A percentile compares a stretch with the other conserved stretches of the same genome.
These are phyloP conservation scores for Sarocladium kiliense DNA, from an alignment of 2,329 filamentous ascomycete species.

Conservation along the genomic window DNA sequence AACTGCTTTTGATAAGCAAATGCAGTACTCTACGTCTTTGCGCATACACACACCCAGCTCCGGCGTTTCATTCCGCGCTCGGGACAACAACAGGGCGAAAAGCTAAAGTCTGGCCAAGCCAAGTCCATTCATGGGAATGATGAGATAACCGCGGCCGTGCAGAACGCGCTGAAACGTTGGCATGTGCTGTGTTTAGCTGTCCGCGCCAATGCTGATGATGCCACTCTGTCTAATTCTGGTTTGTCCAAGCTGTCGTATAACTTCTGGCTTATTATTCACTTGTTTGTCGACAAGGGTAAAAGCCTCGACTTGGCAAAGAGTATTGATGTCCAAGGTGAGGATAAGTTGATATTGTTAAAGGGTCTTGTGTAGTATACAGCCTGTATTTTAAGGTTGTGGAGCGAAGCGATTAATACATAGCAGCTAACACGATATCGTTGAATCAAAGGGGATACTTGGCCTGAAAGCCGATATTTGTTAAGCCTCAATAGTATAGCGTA, in stretches of 20 bases:
- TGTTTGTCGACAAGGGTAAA: slow-evolving; percentile 3
- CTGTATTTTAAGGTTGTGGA: not conserved
- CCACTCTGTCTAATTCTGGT: not conserved
- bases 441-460: too few species aligned
- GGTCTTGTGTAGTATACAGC: not conserved
- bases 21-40: slow-evolving; percentile 4
- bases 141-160: not conserved
- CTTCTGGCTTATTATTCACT: slow-evolving; percentile 1
- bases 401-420: not conserved
- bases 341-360: slow-evolving; percentile 4
- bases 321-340: slow-evolving; percentile 2
- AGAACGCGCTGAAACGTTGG: slow-evolving; percentile 1
- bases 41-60: slow-evolving; percentile 1
- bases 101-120: not conserved
- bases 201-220: not conserved
- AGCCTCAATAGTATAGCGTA: too few species aligned
- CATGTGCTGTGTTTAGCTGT: slow-evolving; percentile 1
- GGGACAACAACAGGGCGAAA: not conserved
- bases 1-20: not conserved
- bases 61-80: not conserved
- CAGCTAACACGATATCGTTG: not conserved
- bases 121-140: not conserved
- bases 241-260: not conserved
- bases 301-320: not conserved
- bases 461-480: not conserved